Evolutionary conservation across 2,329 filamentous ascomycete species (phyloP).

Genomic region (Tolypocladium album): DNA sequence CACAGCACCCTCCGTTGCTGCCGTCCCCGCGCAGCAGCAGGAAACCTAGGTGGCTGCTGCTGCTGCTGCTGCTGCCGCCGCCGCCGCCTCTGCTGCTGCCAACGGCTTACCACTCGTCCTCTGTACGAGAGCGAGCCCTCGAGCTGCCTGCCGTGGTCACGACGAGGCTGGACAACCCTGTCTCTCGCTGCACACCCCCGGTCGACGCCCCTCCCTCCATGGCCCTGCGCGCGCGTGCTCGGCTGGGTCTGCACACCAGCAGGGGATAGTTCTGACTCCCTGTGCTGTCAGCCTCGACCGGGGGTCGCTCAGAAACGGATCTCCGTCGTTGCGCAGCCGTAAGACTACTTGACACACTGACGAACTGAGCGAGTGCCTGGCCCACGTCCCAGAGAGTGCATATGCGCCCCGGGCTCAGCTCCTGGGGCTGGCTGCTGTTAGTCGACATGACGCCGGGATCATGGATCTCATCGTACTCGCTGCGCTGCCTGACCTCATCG

Average conservation of each 20-base stretch:
- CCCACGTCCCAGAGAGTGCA: conserved; percentile 1
- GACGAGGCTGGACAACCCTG: conserved; percentile 1
- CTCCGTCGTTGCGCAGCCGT: neutral
- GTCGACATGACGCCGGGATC: conserved; percentile 2
- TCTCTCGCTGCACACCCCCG: neutral
- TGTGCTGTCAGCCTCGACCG: conserved; percentile 2
- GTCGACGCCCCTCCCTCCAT: neutral
- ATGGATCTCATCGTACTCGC: conserved; percentile 1
- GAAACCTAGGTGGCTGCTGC: no score
- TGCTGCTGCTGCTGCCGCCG: neutral
- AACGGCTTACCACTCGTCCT: neutral
- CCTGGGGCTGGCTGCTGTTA: conserved; percentile 2
- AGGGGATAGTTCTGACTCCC: neutral
- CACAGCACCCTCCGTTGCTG: neutral
- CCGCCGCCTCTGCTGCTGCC: neutral
- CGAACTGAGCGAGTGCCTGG: neutral
- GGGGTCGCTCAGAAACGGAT: neutral
- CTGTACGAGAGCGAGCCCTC: neutral
- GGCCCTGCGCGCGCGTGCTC: neutral
- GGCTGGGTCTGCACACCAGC: neutral
- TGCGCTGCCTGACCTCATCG: neutral
- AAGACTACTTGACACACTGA: neutral
- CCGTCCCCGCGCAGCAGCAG: neutral
- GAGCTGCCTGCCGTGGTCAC: neutral
- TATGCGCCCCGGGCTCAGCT: conserved; percentile 6